Percentiles rank a stretch among this genome's conserved stretches.
Conservation (phyloP, 352 stramenopile genomes). For the Stephanocyclus meneghinianus region DNA sequence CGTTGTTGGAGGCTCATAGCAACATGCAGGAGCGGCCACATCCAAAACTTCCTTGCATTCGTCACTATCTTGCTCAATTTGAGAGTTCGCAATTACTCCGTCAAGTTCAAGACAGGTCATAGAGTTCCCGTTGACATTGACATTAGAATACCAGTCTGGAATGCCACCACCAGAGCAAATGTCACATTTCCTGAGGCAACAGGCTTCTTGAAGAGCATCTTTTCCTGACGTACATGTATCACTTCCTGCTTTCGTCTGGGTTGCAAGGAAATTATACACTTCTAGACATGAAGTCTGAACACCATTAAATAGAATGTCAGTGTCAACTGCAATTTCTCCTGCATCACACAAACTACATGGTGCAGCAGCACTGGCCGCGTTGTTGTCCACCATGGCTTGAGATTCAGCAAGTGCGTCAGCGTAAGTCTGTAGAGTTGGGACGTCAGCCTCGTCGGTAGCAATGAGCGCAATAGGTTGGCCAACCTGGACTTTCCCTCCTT, state of each 20-base stretch:
- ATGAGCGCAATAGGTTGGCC: slow-evolving; percentile 5
- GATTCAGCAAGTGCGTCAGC: neutral
- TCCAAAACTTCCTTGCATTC: slow-evolving; percentile 54
- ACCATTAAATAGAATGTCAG: slow-evolving; percentile 58
- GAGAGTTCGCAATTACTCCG: slow-evolving; percentile 39
- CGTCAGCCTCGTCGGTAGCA: slow-evolving; percentile 5
- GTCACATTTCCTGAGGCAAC: slow-evolving; percentile 61
- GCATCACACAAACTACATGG: slow-evolving; percentile 57
- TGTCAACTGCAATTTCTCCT: slow-evolving; percentile 47
- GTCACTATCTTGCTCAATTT: slow-evolving; percentile 44
- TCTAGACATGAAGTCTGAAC: slow-evolving; percentile 57
- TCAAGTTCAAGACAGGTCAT: slow-evolving; percentile 67
- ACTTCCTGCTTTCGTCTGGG: slow-evolving; percentile 52
- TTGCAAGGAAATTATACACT: slow-evolving; percentile 58
- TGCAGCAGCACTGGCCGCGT: slow-evolving; percentile 26
- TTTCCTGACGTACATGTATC: slow-evolving; percentile 48
- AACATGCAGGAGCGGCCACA: slow-evolving; percentile 53
- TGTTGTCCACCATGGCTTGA: neutral
- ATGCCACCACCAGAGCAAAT: slow-evolving; percentile 58
- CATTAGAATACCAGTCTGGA: slow-evolving; percentile 60
- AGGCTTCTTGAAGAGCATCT: slow-evolving; percentile 46
- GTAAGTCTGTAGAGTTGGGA: slow-evolving; percentile 2
- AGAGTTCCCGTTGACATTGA: slow-evolving; percentile 56
- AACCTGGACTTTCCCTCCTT: slow-evolving; percentile 4
- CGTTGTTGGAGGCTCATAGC: slow-evolving; percentile 52